Evolutionary conservation across 352 stramenopile species (phyloP), one percentile per base, ranked within the genome.

Genomic region (Phytophthora sp.): DNA sequence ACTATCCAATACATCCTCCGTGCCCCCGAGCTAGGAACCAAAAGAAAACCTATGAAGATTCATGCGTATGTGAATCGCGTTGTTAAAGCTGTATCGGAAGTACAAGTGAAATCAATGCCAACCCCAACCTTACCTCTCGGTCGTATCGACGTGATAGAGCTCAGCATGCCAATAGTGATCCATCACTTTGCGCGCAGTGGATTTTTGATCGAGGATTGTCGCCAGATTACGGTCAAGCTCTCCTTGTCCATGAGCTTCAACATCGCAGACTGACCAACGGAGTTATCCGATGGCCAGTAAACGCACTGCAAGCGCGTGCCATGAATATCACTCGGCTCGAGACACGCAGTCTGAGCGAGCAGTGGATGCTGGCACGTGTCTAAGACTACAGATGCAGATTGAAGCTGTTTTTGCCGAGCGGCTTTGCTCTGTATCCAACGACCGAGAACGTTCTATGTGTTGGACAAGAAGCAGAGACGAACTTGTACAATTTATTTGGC

Each of bases 121-220:
- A 60, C 36, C 3, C 26, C 2, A 60, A 42, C 2, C 24, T 60
- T 15, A 39, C 52, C 1, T 50, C 36, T 2, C 38, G 51, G 15
- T 60, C 38, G 7, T 60, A 42, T 51, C 27, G 52, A 4, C 36
- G 38, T 11, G 52, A 18, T 2, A 38, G 38, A 6, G 36, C 38
- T 15, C 52, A 51, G 18, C 52, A 60, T 23, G 27, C 26, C 7
- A 60, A 60, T 26, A 42, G 26, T n/a, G 27, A 60, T 33, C 26
- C 51, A 33, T 33, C 29, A 33, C 7, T 33, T n/a, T 36, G 35
- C 27, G 51, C 51, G 6, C 36, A 49, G n/a, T 60, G 38, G 26
- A 60, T 51, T 51, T 60, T 60, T 51, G 52, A 60, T 60, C 52
- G 52, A 5, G 38, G 36, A n/a, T 51, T 12, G 4, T 60, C 38